Evolutionary conservation across 768 basidiomycete species (phyloP).

Genomic region (Termitomyces sp.): DNA sequence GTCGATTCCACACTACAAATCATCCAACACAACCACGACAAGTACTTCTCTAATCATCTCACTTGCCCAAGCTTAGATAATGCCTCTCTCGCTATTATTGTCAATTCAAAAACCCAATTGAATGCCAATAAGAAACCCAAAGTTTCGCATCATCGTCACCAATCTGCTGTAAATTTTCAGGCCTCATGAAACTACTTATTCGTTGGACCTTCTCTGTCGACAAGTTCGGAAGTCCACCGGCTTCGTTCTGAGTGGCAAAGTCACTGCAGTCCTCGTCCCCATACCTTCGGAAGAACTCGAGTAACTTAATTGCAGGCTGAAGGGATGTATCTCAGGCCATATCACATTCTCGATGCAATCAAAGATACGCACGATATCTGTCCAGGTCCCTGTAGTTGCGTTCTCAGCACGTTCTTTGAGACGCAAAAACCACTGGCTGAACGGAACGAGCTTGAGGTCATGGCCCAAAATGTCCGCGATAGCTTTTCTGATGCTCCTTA

Average conservation of each 20-base stretch:
- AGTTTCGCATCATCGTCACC: conserved; percentile 2
- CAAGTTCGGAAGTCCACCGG: conserved; percentile 10
- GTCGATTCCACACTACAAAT: neutral
- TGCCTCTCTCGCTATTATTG: neutral
- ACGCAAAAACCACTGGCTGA: conserved; percentile 18
- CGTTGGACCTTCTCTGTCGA: conserved; percentile 7
- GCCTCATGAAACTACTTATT: neutral
- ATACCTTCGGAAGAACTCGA: conserved; percentile 29
- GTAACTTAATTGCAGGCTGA: conserved; percentile 32
- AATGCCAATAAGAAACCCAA: conserved; percentile 13
- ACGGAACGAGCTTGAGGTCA: conserved; percentile 7
- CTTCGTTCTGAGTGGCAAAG: neutral
- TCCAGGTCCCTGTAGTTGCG: neutral
- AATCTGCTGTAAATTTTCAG: conserved; percentile 4
- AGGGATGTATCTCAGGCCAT: neutral
- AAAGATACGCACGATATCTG: conserved; percentile 6
- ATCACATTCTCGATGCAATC: no score
- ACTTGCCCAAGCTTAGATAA: neutral
- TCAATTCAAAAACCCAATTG: neutral
- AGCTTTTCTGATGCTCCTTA: conserved; percentile 3
- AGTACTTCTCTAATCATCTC: neutral
- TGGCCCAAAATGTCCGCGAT: conserved; percentile 3
- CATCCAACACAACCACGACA: neutral
- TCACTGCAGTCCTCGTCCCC: conserved; percentile 7
- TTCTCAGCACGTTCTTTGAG: conserved; percentile 13